A percentile compares a stretch with the other conserved stretches of the same genome.
Evolutionary conservation across 2,329 filamentous ascomycete genomes (phyloP).

Genomic region (Colletotrichum cordylinicola): DNA sequence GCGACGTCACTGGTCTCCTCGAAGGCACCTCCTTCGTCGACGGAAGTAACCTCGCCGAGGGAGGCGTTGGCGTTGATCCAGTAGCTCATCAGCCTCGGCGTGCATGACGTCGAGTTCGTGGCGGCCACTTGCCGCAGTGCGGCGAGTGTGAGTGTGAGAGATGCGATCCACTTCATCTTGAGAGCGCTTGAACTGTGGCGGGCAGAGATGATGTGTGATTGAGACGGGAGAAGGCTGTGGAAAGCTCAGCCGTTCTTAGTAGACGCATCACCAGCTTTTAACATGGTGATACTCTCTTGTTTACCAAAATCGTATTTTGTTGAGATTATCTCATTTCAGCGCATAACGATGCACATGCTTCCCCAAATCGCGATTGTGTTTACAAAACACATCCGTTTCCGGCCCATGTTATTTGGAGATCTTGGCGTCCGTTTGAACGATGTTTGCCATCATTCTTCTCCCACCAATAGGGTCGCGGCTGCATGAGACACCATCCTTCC

Average conservation of each 20-base stretch:
- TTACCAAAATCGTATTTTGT: background rate
- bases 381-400: background rate
- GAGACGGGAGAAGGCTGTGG: background rate
- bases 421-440: background rate
- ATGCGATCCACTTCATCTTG: constrained; percentile 9
- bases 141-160: background rate
- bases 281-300: background rate
- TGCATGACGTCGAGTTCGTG: constrained; percentile 5
- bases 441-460: background rate
- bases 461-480: background rate
- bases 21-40: constrained; percentile 25
- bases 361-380: background rate
- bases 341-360: background rate
- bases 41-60: constrained; percentile 18
- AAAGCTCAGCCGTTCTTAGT: background rate
- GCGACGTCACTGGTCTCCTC: constrained; percentile 28
- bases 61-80: constrained; percentile 12
- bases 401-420: background rate
- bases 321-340: background rate
- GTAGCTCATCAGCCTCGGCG: constrained; percentile 9
- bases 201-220: background rate
- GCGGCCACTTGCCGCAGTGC: background rate
- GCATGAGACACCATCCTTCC: background rate
- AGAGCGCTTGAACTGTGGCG: too few relatives aligned
- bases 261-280: background rate